These are phyloP conservation scores for Acorus calamus DNA, from an alignment of 106 monocot species.

Conservation along the genomic window DNA sequence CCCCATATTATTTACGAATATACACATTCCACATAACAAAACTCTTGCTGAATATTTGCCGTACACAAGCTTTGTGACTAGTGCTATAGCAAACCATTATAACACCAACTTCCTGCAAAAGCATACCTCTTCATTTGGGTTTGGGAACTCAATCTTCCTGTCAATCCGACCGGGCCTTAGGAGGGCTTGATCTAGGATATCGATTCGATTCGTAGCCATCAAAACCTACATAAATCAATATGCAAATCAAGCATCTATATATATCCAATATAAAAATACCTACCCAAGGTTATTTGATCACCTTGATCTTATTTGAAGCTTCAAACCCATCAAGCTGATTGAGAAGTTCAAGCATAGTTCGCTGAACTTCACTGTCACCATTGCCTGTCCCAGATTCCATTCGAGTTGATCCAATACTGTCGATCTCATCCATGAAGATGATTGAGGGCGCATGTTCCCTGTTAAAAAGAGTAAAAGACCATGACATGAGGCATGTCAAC, in stretches of 20 bases:
- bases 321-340: constrained; percentile 88
- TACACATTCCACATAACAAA: no score
- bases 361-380: constrained; percentile 78
- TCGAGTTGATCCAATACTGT: constrained; percentile 72
- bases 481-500: no score
- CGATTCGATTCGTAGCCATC: constrained; percentile 84
- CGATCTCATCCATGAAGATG: constrained; percentile 87
- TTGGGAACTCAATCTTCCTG: constrained; percentile 90
- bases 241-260: not conserved
- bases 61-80: no score
- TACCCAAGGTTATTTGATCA: not conserved
- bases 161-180: constrained; percentile 79
- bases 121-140: constrained; percentile 76
- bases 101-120: not conserved
- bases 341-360: constrained; percentile 83
- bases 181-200: constrained; percentile 81
- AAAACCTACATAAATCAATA: constrained; percentile 36
- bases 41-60: no score
- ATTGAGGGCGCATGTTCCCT: constrained; percentile 89
- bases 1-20: no score
- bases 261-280: not conserved
- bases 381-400: constrained; percentile 75
- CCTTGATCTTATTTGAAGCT: constrained; percentile 82
- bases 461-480: constrained; percentile 5
- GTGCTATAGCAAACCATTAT: not conserved